These are phyloP conservation scores for Puccinia novopanici DNA, from an alignment of 1,284 basidiomycete species.

Conservation along the genomic window DNA sequence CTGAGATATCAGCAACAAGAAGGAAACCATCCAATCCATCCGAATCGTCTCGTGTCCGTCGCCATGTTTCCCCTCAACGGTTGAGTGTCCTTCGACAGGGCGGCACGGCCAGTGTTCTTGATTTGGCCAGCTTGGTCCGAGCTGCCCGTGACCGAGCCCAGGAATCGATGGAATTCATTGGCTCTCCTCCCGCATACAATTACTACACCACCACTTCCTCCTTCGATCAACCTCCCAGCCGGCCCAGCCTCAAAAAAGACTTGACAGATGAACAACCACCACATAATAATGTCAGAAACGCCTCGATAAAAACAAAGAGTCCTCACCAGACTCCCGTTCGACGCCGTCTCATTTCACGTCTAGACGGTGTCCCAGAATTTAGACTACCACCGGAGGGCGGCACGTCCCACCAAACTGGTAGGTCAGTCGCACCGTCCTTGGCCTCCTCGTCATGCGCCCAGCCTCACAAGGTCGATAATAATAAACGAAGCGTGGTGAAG, in stretches of 20 bases:
- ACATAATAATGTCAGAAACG: background rate
- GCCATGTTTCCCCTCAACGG: conserved; percentile 12
- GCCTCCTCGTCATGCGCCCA: background rate
- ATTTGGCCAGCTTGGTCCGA: conserved; percentile 40
- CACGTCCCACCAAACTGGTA: background rate
- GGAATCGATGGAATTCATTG: background rate
- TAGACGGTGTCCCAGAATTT: background rate
- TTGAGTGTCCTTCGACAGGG: conserved; percentile 31
- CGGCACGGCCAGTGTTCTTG: conserved; percentile 40
- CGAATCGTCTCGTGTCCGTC: background rate
- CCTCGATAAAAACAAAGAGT: background rate
- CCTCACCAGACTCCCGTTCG: background rate
- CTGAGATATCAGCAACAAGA: background rate
- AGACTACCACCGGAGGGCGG: background rate
- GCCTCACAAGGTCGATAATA: background rate
- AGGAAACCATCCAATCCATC: background rate
- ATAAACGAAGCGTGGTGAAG: background rate
- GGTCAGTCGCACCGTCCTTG: no score
- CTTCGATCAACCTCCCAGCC: background rate
- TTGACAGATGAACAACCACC: background rate
- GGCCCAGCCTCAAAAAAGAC: background rate
- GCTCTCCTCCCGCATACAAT: conserved; percentile 1
- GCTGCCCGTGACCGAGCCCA: conserved; percentile 26
- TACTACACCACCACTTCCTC: conserved; percentile 10
- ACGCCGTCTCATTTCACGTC: background rate